These are phyloP conservation scores for Agarophyton chilense DNA, from an alignment of 23 red algal genomes.

Conservation along the genomic window DNA sequence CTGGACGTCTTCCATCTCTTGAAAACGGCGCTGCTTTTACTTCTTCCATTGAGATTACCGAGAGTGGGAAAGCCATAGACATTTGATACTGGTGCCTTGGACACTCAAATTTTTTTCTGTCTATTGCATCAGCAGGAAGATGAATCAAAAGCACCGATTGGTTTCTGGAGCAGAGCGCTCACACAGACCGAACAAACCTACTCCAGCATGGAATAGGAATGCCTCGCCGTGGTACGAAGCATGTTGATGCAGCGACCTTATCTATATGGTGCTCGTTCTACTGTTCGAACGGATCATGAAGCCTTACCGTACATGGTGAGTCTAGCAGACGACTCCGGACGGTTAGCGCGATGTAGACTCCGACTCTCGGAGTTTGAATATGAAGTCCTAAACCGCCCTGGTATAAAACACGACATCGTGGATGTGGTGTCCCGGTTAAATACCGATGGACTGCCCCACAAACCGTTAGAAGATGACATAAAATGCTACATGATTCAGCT, in stretches of 20 bases:
- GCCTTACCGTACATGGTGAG: constrained; percentile 26
- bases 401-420: constrained; percentile 3
- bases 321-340: not conserved
- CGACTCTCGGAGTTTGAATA: constrained; percentile 34
- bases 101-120: not conserved
- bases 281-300: constrained; percentile 35
- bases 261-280: no score
- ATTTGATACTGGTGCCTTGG: constrained; percentile 4
- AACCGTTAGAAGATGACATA: not conserved
- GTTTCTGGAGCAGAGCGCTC: constrained; percentile 41
- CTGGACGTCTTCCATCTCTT: no score
- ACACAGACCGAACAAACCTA: constrained; percentile 16
- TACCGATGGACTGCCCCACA: not conserved
- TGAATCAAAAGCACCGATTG: not conserved
- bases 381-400: not conserved
- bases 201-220: not conserved
- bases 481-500: not conserved
- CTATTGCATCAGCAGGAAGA: constrained; percentile 14
- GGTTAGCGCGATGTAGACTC: constrained; percentile 13
- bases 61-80: not conserved
- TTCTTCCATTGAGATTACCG: constrained; percentile 1
- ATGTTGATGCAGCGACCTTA: constrained; percentile 7
- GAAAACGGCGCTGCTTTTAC: constrained; percentile 15
- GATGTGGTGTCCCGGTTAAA: constrained; percentile 25
- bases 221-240: constrained; percentile 36